Base-by-base conservation (phyloP, 192 early-diverging fungal species). In the Coemansia sp. region DNA sequence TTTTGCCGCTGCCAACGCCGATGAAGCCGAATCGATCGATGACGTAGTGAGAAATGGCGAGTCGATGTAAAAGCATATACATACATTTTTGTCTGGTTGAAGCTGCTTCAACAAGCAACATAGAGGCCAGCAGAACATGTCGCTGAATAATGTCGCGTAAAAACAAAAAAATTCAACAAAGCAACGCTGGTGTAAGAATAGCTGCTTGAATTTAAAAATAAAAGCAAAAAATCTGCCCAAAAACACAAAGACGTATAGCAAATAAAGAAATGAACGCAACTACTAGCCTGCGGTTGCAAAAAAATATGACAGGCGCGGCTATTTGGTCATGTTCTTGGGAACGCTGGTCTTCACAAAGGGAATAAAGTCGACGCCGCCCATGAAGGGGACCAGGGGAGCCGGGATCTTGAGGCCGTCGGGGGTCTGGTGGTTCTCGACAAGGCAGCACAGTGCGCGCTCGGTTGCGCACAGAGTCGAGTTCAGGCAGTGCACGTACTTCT, bases 391-490 rank as follows among this genome's bases (percentile, higher is more conserved):
- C 71, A 99, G 83, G 4, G 86, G 85, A 48, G 84, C 84, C 29
- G 95, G 97, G 27, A 99, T 86, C 55, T 89, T 84, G 39, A 99
- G 84, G 61, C 97, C 97, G 34, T 89, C 85, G 59, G 85, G 77
- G 9, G 94, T 98, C 78, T 99, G 97, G 78, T 88, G 95, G 83
- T 95, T 97, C 82, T 99, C 97, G 56, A 98, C 70, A 45, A 99
- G 74, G 75, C 93, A 91, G 73, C 95, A 99, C 56, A 99, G 76
- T 22, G 97, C 89, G 29, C 97, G 89, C 65, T 94, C 94, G 35
- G 95, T 97, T 47, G 97, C 97, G 54, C 90, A 93, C 53, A 99
- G 83, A 2, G 97, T 99, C 55, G 94, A 91, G 87, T 99, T 99
- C 55, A 99, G 87, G 75, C 90, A 92, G 78, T 99, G 97, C 27